A percentile compares a stretch with the other conserved stretches of the same genome.
These are phyloP conservation scores for Pestalotiopsis sp. DNA, from an alignment of 2,329 filamentous ascomycete species.

Conservation along the genomic window DNA sequence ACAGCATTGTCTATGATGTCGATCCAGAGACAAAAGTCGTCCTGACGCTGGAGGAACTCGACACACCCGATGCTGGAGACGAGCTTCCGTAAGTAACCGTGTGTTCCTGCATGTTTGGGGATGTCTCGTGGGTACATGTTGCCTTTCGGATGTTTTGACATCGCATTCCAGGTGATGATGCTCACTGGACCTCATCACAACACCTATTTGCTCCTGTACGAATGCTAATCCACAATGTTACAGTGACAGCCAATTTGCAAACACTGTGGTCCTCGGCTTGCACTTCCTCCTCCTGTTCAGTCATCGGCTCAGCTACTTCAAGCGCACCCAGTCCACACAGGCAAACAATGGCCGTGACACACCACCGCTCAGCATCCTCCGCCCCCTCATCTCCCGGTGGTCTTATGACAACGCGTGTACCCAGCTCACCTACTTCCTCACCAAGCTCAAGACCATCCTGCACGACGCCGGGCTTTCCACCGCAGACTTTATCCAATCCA, in stretches of 20 bases:
- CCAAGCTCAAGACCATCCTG: constrained; percentile 45
- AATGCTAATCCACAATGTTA: no score
- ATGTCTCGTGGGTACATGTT: no score
- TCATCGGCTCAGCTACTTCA: constrained; percentile 74
- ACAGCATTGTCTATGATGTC: constrained; percentile 58
- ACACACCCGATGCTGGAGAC: constrained; percentile 42
- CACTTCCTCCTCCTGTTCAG: constrained; percentile 78
- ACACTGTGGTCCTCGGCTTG: constrained; percentile 67
- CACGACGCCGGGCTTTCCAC: constrained; percentile 45
- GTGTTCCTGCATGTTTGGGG: no score
- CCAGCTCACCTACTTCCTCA: constrained; percentile 43
- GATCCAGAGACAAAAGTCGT: constrained; percentile 59
- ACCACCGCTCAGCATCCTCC: constrained; percentile 51
- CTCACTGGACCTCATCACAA: no score
- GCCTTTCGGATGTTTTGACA: no score
- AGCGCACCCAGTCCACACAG: constrained; percentile 54
- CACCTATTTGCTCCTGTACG: no score
- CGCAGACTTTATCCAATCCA: background rate
- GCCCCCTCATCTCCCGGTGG: constrained; percentile 53
- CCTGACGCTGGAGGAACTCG: constrained; percentile 68
- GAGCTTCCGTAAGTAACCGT: constrained; percentile 27
- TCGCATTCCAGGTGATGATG: no score
- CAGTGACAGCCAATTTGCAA: constrained; percentile 55
- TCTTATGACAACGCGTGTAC: constrained; percentile 45
- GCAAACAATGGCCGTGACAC: constrained; percentile 38